A percentile compares a stretch with the other conserved stretches of the same genome.
Conservation (phyloP, 129 eudicot species). For the Saposhnikovia divaricata region DNA sequence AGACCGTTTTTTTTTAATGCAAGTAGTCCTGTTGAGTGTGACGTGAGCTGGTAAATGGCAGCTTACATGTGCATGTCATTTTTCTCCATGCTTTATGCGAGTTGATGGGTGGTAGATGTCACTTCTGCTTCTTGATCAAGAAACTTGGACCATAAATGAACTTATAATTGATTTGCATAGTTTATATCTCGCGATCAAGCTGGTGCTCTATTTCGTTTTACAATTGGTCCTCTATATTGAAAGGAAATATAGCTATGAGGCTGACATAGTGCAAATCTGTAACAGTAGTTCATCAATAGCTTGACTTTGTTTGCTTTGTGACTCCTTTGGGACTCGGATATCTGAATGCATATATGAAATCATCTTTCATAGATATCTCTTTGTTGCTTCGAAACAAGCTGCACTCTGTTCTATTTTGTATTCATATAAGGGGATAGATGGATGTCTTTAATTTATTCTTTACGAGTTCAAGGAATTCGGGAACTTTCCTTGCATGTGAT, state of each 20-base stretch:
- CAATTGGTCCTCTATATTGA: background rate
- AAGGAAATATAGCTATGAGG: background rate
- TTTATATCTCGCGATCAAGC: background rate
- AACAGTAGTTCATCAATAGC: background rate
- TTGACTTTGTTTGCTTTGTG: background rate
- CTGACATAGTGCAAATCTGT: background rate
- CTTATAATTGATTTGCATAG: background rate
- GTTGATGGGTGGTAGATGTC: background rate
- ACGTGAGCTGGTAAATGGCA: background rate
- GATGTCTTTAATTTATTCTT: too few relatives aligned
- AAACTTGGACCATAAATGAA: background rate
- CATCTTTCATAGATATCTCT: background rate
- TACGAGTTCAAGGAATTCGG: background rate
- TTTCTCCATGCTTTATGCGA: background rate
- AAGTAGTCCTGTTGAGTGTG: background rate
- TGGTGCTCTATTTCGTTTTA: background rate
- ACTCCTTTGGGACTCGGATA: background rate
- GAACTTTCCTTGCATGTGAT: background rate
- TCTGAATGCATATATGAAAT: background rate
- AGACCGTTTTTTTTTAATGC: background rate
- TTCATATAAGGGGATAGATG: background rate
- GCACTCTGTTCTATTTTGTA: background rate
- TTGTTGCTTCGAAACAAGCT: background rate
- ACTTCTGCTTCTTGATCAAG: background rate
- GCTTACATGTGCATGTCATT: background rate